phyloP scores from a whole-genome alignment of 2,329 filamentous ascomycete genomes.

The Bipolaris victoriae region DNA sequence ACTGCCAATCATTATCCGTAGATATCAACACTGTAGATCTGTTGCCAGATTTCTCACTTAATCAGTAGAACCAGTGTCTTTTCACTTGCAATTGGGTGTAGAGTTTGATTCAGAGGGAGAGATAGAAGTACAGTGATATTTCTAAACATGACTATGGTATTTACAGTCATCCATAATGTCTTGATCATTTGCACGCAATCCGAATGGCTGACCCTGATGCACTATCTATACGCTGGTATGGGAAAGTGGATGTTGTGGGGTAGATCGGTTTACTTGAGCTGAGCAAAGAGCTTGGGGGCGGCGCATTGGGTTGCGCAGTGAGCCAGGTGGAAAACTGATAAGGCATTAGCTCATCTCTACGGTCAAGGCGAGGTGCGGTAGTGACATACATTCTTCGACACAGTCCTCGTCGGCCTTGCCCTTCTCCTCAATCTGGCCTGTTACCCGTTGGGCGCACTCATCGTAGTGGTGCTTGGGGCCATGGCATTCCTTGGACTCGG shows the following conservation, averaged over 20 bases:
- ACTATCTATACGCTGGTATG: constrained; percentile 23
- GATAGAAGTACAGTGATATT: constrained; percentile 44
- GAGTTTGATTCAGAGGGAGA: background rate
- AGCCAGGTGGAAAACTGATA: constrained; percentile 92
- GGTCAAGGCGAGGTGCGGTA: background rate
- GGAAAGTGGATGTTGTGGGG: constrained; percentile 14
- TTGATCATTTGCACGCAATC: constrained; percentile 31
- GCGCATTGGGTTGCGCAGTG: constrained; percentile 94
- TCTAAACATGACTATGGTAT: constrained; percentile 48
- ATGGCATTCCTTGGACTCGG: constrained; percentile 81
- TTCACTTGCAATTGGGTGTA: background rate
- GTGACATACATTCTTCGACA: constrained; percentile 93
- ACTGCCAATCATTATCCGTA: background rate
- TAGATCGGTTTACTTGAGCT: constrained; percentile 75
- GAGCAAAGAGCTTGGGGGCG: constrained; percentile 91
- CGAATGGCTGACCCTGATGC: constrained; percentile 22
- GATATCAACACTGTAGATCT: background rate
- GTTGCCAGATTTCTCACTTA: too few relatives aligned
- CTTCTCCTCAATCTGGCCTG: constrained; percentile 69
- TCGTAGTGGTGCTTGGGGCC: constrained; percentile 97
- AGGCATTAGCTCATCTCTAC: constrained; percentile 10
- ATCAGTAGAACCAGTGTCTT: background rate
- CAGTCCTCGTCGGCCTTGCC: constrained; percentile 89
- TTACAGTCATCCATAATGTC: constrained; percentile 43
- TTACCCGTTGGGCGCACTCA: constrained; percentile 95